These are phyloP conservation scores for Passiflora organensis DNA, from an alignment of 345 rosid genomes.

Conservation along the genomic window DNA sequence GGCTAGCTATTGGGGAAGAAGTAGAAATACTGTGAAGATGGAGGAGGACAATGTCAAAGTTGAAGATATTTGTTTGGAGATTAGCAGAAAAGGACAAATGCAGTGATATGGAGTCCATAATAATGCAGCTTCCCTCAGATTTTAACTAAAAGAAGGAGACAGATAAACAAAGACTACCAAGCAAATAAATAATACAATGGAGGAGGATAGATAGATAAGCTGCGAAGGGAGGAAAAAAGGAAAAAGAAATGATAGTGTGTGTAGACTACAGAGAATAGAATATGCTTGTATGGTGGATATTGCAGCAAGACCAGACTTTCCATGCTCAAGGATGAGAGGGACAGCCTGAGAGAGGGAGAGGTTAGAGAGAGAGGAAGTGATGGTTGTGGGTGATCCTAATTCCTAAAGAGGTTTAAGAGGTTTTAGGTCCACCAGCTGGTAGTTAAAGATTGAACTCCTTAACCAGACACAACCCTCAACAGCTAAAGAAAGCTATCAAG, in stretches of 20 bases:
- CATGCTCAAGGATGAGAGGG: slow-evolving; percentile 47
- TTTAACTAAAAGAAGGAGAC: slow-evolving; percentile 12
- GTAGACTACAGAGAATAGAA: slow-evolving; percentile 20
- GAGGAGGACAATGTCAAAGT: slow-evolving; percentile 6
- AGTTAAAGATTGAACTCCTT: slow-evolving; percentile 64
- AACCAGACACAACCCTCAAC: slow-evolving; percentile 52
- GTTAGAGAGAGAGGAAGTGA: slow-evolving; percentile 8
- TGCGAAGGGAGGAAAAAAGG: not conserved
- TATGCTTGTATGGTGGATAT: slow-evolving; percentile 52
- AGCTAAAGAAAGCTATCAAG: slow-evolving; percentile 17
- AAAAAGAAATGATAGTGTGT: slow-evolving; percentile 3
- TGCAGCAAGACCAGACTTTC: slow-evolving; percentile 47
- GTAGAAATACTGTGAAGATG: slow-evolving; percentile 9
- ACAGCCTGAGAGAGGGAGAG: slow-evolving; percentile 25
- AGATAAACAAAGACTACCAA: not conserved
- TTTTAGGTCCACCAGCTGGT: slow-evolving; percentile 99
- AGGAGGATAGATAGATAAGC: not conserved
- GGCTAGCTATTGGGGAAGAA: slow-evolving; percentile 1
- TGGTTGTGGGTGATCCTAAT: slow-evolving; percentile 7
- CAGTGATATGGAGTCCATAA: slow-evolving; percentile 37
- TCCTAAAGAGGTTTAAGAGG: slow-evolving; percentile 39
- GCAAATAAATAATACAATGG: not conserved
- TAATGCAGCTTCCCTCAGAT: slow-evolving; percentile 29
- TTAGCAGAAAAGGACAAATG: slow-evolving; percentile 33
- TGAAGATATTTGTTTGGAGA: slow-evolving; percentile 10